Evolutionary conservation across 2,329 filamentous ascomycete species (phyloP), one percentile per base, ranked within the genome.

Genomic region (Hyphodiscus sp.): DNA sequence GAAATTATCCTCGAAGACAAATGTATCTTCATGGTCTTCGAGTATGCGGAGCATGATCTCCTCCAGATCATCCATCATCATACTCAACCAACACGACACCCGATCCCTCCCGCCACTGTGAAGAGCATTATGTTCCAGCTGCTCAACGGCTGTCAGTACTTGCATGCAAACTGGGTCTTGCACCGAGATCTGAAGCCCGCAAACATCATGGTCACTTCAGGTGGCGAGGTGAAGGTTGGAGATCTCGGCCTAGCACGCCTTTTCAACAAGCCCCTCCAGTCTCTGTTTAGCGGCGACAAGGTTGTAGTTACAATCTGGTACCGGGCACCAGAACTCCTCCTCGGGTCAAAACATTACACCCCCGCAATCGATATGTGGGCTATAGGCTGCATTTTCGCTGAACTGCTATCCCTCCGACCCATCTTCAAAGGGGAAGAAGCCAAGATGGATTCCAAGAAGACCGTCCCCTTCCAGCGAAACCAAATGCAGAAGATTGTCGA

Each of bases 231-330:
- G 62, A 94, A 94, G 68, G 96, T 99, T 60, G 94, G 94, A 42
- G 94, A 99, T 70, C 74, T 99, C 42, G 94, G 94, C 2, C 80
- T 99, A 1, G 94, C 94, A 8, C 85, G 94, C 18, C 78, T 96
- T 1, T 97, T 97, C 71, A 87, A 94, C 73, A 96, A 97, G 67
- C 94, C 94, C 0, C 75, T 97, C 0, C 90, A 95, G 65, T 89
- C 89, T 0, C 80, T 99, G 1, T 99, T 94, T 70, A 88, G 83
- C 18, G 94, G 94, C 50, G 94, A 99, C 64, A 99, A 99, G 69
- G 94, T 99, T 2, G 94, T 99, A 50, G 94, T 99, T 15, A 99
- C 94, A 0, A 99, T 99, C 58, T 99, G 94, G 94, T 99, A 99
- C 66, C 89, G 94, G 20, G 94, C 94, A 0, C 94, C 94, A 0